phyloP scores from a whole-genome alignment of 2,329 filamentous ascomycete species.

The Pestalotiopsis sp. region DNA sequence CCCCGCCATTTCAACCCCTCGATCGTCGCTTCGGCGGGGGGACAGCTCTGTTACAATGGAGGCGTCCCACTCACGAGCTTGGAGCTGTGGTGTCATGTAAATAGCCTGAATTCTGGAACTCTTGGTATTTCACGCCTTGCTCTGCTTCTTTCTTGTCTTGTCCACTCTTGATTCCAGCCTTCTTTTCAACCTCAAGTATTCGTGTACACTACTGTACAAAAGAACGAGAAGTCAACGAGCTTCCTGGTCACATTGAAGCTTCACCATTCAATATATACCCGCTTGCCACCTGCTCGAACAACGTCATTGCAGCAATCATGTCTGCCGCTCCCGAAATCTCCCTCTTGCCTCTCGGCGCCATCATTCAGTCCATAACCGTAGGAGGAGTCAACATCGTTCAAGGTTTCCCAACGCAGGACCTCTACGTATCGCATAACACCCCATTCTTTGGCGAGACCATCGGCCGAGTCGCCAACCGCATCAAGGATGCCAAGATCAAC shows the following conservation, averaged over 20 bases:
- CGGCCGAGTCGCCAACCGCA: slow-evolving; percentile 81
- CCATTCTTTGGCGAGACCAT: slow-evolving; percentile 94
- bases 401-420: slow-evolving; percentile 74
- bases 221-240: too few relatives aligned
- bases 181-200: too few relatives aligned
- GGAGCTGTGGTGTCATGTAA: background rate
- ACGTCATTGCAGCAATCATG: background rate
- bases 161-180: background rate
- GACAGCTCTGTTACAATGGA: background rate
- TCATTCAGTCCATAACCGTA: slow-evolving; percentile 80
- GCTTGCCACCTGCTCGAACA: background rate
- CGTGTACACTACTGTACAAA: too few relatives aligned
- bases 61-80: background rate
- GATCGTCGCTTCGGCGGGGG: background rate
- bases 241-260: too few relatives aligned
- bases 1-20: slow-evolving; percentile 7
- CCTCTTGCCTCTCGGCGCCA: slow-evolving; percentile 76
- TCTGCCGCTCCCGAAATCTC: slow-evolving; percentile 48
- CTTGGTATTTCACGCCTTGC: background rate
- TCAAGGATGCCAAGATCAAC: slow-evolving; percentile 70
- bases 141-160: background rate
- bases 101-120: slow-evolving; percentile 11
- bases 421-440: slow-evolving; percentile 74
- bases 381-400: slow-evolving; percentile 85
- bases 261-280: background rate